phyloP scores from a whole-genome alignment of 2,329 filamentous ascomycete species.

The Penicillium olsonii region DNA sequence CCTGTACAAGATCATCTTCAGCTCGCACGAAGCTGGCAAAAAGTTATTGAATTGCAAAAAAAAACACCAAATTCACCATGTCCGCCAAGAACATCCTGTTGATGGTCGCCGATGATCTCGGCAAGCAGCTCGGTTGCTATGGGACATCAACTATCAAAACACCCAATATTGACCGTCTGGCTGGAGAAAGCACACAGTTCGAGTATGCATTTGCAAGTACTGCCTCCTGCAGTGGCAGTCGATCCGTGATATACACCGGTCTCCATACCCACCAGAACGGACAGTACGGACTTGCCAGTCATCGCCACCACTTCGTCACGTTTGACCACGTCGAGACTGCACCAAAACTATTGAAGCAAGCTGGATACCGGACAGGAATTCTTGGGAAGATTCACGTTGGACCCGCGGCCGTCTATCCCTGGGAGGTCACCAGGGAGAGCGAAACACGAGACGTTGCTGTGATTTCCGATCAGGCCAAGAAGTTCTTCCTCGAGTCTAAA shows the following conservation, averaged over 20 bases:
- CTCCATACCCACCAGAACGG: slow-evolving; percentile 52
- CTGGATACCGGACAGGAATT: slow-evolving; percentile 50
- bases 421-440: slow-evolving; percentile 45
- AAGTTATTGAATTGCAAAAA: background rate
- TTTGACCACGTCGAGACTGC: slow-evolving; percentile 48
- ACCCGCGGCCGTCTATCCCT: slow-evolving; percentile 43
- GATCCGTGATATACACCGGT: slow-evolving; percentile 52
- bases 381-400: slow-evolving; percentile 54
- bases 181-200: slow-evolving; percentile 40
- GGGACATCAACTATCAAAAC: slow-evolving; percentile 31
- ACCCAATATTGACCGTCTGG: slow-evolving; percentile 46
- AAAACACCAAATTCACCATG: background rate
- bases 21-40: no score
- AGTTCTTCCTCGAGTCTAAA: slow-evolving; percentile 42
- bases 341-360: slow-evolving; percentile 41
- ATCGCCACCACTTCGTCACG: slow-evolving; percentile 47
- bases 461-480: slow-evolving; percentile 41
- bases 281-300: slow-evolving; percentile 47
- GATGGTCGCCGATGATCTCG: slow-evolving; percentile 49
- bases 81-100: slow-evolving; percentile 36
- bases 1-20: background rate
- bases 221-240: slow-evolving; percentile 52
- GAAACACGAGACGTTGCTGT: slow-evolving; percentile 47
- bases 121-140: slow-evolving; percentile 42
- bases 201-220: slow-evolving; percentile 26